phyloP scores from a whole-genome alignment of 2,329 filamentous ascomycete genomes.

The Aspergillus uvarum region DNA sequence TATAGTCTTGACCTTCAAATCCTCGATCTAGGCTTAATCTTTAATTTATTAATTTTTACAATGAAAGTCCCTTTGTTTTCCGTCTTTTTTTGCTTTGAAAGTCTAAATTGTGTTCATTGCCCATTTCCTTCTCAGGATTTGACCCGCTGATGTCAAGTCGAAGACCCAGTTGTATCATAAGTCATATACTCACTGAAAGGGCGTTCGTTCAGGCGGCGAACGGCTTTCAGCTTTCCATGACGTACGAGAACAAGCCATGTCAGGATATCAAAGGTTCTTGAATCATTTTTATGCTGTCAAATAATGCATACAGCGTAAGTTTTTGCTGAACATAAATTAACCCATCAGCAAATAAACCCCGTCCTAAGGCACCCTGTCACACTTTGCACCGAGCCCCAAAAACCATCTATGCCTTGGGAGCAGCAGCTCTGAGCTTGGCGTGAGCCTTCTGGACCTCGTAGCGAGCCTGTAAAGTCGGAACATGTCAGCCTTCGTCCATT shows the following conservation, averaged over 20 bases:
- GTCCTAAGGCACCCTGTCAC: slow-evolving; percentile 43
- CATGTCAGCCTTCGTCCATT: slow-evolving; percentile 17
- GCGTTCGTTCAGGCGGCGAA: background rate
- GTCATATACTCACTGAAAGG: slow-evolving; percentile 16
- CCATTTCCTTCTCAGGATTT: slow-evolving; percentile 15
- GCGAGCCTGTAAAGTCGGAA: slow-evolving; percentile 57
- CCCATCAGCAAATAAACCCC: slow-evolving; percentile 39
- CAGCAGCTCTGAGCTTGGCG: slow-evolving; percentile 84
- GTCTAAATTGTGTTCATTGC: slow-evolving; percentile 10
- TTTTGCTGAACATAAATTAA: slow-evolving; percentile 37
- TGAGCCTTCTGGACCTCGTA: slow-evolving; percentile 97
- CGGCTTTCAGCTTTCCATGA: slow-evolving; percentile 13
- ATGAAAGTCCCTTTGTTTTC: background rate
- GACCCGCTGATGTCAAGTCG: slow-evolving; percentile 17
- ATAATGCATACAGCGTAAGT: slow-evolving; percentile 42
- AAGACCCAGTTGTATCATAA: slow-evolving; percentile 17
- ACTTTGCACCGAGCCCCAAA: slow-evolving; percentile 44
- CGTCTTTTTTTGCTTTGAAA: background rate
- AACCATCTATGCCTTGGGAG: slow-evolving; percentile 60
- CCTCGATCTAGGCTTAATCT: background rate
- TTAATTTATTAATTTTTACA: slow-evolving; percentile 1
- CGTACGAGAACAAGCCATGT: slow-evolving; percentile 22
- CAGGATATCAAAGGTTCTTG: slow-evolving; percentile 43
- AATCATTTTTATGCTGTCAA: slow-evolving; percentile 45
- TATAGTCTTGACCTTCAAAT: background rate